Evolutionary conservation across 1,284 basidiomycete species (phyloP).

Genomic region (Ceratobasidium sp.): DNA sequence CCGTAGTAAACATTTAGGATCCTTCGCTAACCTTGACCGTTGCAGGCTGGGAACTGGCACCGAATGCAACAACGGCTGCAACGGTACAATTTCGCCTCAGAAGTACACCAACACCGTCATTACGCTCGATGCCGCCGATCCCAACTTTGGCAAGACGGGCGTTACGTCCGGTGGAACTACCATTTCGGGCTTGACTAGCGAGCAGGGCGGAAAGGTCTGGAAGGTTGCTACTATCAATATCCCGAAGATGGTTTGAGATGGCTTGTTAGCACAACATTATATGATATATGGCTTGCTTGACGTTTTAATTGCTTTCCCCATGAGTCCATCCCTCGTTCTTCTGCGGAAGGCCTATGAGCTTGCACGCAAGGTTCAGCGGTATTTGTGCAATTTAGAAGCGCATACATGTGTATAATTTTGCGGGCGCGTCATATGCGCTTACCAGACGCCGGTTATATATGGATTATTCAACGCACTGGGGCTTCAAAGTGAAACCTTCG

Average conservation of each 20-base stretch:
- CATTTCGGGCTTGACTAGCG: conserved; percentile 40
- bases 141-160: conserved; percentile 45
- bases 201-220: conserved; percentile 44
- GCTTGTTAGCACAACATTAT: background rate
- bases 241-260: conserved; percentile 24
- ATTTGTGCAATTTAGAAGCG: too few relatives aligned
- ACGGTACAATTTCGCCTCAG: conserved; percentile 43
- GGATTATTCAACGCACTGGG: background rate
- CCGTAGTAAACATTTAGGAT: background rate
- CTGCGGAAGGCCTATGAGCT: too few relatives aligned
- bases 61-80: conserved; percentile 44
- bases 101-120: conserved; percentile 47
- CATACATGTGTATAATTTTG: background rate
- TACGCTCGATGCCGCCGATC: conserved; percentile 44
- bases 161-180: conserved; percentile 36
- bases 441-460: background rate
- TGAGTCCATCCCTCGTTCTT: background rate
- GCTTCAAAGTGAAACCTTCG: background rate
- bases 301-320: background rate
- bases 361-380: too few relatives aligned
- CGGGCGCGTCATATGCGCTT: background rate
- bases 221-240: conserved; percentile 43
- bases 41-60: conserved; percentile 44
- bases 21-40: background rate
- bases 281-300: background rate